phyloP scores from a whole-genome alignment of 768 basidiomycete species.

The Trichaptum fuscoviolaceum region DNA sequence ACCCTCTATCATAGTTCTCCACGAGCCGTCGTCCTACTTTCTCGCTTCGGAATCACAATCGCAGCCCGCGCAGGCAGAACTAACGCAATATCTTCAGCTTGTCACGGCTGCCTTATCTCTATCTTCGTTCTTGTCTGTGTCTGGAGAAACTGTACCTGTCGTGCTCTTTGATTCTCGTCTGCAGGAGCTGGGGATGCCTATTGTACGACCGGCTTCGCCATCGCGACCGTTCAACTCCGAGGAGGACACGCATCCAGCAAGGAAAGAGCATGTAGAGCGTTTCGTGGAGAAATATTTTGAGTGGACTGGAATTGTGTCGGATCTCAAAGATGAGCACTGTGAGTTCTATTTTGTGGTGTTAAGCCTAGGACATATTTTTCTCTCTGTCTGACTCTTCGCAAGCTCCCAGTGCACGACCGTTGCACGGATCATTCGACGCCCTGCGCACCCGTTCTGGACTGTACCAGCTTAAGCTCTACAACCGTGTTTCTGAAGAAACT shows the following conservation, averaged over 20 bases:
- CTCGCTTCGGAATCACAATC: conserved; percentile 15
- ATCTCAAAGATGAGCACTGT: neutral
- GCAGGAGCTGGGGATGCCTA: conserved; percentile 44
- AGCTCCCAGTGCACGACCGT: neutral
- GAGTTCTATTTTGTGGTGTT: too few relatives aligned
- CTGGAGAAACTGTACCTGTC: conserved; percentile 27
- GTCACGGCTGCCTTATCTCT: conserved; percentile 18
- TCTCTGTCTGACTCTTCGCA: neutral
- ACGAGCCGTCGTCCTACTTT: conserved; percentile 58
- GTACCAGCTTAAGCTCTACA: neutral
- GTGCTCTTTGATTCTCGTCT: conserved; percentile 59
- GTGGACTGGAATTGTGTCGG: conserved; percentile 34
- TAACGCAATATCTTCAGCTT: conserved; percentile 15
- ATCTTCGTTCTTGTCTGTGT: conserved; percentile 24
- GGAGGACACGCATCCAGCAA: conserved; percentile 16
- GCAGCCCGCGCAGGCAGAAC: conserved; percentile 16
- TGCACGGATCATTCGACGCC: neutral
- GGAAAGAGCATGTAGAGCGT: conserved; percentile 31
- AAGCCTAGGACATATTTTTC: neutral
- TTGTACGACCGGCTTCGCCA: conserved; percentile 25
- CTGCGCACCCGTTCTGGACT: neutral
- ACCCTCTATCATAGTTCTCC: conserved; percentile 53
- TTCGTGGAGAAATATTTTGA: conserved; percentile 54
- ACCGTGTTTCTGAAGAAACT: neutral
- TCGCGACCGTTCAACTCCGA: conserved; percentile 16